phyloP scores from a whole-genome alignment of 2,329 filamentous ascomycete species.

The Sporothrix luriei region DNA sequence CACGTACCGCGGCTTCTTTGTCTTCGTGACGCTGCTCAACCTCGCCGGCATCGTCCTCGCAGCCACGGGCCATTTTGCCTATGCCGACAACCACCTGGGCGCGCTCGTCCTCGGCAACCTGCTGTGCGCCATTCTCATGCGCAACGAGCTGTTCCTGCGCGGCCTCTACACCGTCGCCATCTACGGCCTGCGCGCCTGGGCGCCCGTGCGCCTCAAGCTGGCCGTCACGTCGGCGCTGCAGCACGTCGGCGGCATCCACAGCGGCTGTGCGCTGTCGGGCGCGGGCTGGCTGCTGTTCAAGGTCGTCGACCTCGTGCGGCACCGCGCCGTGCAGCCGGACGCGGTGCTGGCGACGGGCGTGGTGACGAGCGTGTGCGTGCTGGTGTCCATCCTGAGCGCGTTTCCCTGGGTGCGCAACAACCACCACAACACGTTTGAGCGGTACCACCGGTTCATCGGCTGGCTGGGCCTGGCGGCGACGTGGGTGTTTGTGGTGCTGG shows the following conservation, averaged over 20 bases:
- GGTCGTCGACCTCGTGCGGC: conserved; percentile 45
- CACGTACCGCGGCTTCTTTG: conserved; percentile 48
- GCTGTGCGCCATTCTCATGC: conserved; percentile 46
- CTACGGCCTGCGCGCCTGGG: conserved; percentile 47
- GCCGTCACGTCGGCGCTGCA: conserved; percentile 45
- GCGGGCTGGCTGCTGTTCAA: conserved; percentile 47
- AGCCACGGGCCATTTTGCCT: conserved; percentile 42
- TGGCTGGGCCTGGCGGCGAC: conserved; percentile 47
- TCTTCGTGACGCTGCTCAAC: conserved; percentile 45
- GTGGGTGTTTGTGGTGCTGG: conserved; percentile 47
- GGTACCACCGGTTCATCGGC: conserved; percentile 48
- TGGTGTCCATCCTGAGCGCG: conserved; percentile 47
- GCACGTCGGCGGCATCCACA: conserved; percentile 49
- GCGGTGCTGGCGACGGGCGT: conserved; percentile 46
- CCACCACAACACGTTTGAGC: conserved; percentile 49
- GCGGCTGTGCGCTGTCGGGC: conserved; percentile 47
- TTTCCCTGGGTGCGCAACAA: conserved; percentile 49
- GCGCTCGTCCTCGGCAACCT: conserved; percentile 47
- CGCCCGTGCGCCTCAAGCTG: conserved; percentile 44
- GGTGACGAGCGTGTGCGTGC: conserved; percentile 45
- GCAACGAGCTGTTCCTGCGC: conserved; percentile 47
- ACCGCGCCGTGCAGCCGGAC: conserved; percentile 42
- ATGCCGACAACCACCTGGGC: conserved; percentile 46
- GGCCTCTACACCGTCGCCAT: conserved; percentile 45
- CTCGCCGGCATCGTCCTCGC: conserved; percentile 44